These are phyloP conservation scores for Toxicodendron radicans DNA, from an alignment of 345 rosid species.

Conservation along the genomic window DNA sequence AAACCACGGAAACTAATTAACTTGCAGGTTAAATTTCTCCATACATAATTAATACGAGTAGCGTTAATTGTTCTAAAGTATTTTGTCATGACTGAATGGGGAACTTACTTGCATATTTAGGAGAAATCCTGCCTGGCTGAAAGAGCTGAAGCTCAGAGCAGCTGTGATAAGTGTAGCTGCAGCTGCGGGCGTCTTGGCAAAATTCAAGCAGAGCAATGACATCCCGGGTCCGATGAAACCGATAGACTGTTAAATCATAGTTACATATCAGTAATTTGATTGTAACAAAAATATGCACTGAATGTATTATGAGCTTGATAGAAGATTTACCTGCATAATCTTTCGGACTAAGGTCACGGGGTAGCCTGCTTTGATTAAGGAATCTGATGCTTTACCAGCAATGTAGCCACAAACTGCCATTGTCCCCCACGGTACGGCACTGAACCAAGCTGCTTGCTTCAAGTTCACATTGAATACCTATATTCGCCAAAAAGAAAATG, in stretches of 20 bases:
- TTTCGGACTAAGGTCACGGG: constrained; percentile 76
- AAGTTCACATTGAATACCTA: constrained; percentile 85
- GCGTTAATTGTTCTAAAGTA: no score
- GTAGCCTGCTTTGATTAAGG: constrained; percentile 66
- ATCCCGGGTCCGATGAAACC: constrained; percentile 92
- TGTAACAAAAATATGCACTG: neutral
- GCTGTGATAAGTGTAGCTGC: constrained; percentile 66
- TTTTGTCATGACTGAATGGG: neutral
- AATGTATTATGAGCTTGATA: neutral
- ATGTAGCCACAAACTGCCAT: constrained; percentile 86
- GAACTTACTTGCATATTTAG: constrained; percentile 87
- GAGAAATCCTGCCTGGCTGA: constrained; percentile 98
- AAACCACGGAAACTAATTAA: neutral
- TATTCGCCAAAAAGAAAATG: neutral
- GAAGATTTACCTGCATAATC: constrained; percentile 78
- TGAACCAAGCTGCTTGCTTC: constrained; percentile 98
- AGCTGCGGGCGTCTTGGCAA: constrained; percentile 60
- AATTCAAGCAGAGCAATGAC: constrained; percentile 76
- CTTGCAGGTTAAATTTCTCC: no score
- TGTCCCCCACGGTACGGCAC: constrained; percentile 96
- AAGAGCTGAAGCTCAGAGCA: constrained; percentile 88
- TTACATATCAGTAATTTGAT: neutral
- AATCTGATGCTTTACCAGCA: constrained; percentile 78
- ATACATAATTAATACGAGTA: no score
- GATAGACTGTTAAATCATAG: constrained; percentile 50